Evolutionary conservation across 2,329 filamentous ascomycete genomes (phyloP).

Genomic region (Leptographium procerum): DNA sequence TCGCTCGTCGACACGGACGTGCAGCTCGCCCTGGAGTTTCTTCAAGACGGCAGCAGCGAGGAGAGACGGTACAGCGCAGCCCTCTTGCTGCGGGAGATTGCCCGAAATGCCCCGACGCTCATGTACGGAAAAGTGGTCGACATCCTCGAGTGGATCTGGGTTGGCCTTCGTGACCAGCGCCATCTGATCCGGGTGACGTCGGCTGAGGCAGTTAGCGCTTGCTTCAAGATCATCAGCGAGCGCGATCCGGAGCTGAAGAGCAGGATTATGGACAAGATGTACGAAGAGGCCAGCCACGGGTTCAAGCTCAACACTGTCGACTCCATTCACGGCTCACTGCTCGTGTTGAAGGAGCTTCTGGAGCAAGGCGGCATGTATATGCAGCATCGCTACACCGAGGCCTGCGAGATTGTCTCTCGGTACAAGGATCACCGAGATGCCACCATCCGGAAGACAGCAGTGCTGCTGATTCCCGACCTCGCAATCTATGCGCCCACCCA

Average conservation of each 20-base stretch:
- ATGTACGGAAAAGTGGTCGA: slow-evolving; percentile 94
- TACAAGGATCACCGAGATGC: slow-evolving; percentile 88
- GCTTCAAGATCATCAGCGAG: slow-evolving; percentile 90
- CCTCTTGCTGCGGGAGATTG: slow-evolving; percentile 79
- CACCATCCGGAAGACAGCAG: slow-evolving; percentile 79
- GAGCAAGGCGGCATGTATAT: slow-evolving; percentile 98
- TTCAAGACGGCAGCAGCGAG: slow-evolving; percentile 89
- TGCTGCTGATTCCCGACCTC: slow-evolving; percentile 81
- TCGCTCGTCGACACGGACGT: slow-evolving; percentile 96
- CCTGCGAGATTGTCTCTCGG: slow-evolving; percentile 83
- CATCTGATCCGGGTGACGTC: slow-evolving; percentile 87
- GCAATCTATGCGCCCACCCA: slow-evolving; percentile 87
- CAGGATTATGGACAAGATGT: slow-evolving; percentile 83
- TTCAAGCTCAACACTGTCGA: slow-evolving; percentile 75
- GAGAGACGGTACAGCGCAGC: slow-evolving; percentile 89
- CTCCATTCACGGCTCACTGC: slow-evolving; percentile 82
- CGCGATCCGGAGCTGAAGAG: slow-evolving; percentile 81
- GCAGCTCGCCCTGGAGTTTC: slow-evolving; percentile 90
- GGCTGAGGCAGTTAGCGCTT: slow-evolving; percentile 85
- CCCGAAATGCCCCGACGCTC: slow-evolving; percentile 83
- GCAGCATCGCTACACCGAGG: slow-evolving; percentile 85
- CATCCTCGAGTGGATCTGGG: slow-evolving; percentile 94
- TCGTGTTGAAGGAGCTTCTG: slow-evolving; percentile 85
- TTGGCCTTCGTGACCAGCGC: slow-evolving; percentile 78
- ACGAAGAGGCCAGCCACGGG: slow-evolving; percentile 70